A percentile compares a stretch with the other conserved stretches of the same genome.
phyloP scores from a whole-genome alignment of 352 stramenopile species.

The Globisporangium viniferum region DNA sequence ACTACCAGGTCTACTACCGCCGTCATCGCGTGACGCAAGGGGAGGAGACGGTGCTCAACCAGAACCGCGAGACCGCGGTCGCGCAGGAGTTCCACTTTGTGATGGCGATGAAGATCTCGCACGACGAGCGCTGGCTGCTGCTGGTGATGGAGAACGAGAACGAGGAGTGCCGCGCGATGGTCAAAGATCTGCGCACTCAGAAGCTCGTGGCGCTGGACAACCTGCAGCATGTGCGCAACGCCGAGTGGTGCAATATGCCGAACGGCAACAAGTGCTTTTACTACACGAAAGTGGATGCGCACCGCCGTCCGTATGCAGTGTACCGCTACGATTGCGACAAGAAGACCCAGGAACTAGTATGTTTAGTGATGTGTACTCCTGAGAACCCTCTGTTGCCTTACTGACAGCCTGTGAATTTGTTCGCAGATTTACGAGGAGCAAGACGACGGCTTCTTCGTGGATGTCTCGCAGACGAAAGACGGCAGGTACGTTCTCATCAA shows the following conservation, averaged over 20 bases:
- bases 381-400: neutral
- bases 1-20: conserved; percentile 82
- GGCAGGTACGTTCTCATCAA: conserved; percentile 78
- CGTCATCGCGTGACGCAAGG: conserved; percentile 22
- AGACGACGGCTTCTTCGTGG: conserved; percentile 78
- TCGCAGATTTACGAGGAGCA: conserved; percentile 71
- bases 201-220: conserved; percentile 32
- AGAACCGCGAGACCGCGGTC: conserved; percentile 50
- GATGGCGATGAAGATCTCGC: conserved; percentile 72
- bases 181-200: conserved; percentile 35
- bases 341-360: conserved; percentile 48
- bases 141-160: conserved; percentile 69
- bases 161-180: conserved; percentile 53
- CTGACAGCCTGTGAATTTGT: neutral
- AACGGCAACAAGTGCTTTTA: conserved; percentile 48
- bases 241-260: conserved; percentile 51
- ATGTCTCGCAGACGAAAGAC: conserved; percentile 86
- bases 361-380: conserved; percentile 4
- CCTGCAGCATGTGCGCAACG: conserved; percentile 55
- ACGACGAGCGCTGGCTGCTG: conserved; percentile 54
- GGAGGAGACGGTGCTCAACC: conserved; percentile 73
- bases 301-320: conserved; percentile 59
- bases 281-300: conserved; percentile 66
- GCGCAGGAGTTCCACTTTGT: conserved; percentile 66
- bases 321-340: conserved; percentile 59